These are phyloP conservation scores for Eucalyptus marginata DNA, from an alignment of 345 rosid genomes.

Conservation along the genomic window DNA sequence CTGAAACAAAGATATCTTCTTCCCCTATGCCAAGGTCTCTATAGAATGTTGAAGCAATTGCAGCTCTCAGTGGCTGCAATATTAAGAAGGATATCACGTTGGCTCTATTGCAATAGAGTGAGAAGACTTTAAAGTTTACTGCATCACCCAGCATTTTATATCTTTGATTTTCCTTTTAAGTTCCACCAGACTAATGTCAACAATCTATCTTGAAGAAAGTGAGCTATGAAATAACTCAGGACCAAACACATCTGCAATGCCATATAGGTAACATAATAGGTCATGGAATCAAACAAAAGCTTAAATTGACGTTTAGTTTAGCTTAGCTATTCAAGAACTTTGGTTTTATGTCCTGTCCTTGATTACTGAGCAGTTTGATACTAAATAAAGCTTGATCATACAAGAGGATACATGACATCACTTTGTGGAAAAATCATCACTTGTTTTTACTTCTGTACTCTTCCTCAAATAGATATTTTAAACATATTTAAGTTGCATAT, in stretches of 20 bases:
- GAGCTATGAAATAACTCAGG: neutral
- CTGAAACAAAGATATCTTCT: slow-evolving; percentile 88
- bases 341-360: neutral
- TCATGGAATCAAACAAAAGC: neutral
- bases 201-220: neutral
- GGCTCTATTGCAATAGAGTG: neutral
- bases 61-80: slow-evolving; percentile 72
- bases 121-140: neutral
- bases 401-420: neutral
- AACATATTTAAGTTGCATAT: neutral
- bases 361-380: neutral
- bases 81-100: neutral
- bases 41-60: slow-evolving; percentile 68
- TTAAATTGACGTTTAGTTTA: neutral
- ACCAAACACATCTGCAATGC: neutral
- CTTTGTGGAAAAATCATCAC: neutral
- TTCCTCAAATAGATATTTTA: neutral
- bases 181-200: neutral
- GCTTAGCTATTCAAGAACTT: neutral
- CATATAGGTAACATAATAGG: neutral
- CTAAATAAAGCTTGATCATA: neutral
- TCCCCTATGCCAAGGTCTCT: slow-evolving; percentile 69
- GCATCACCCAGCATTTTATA: neutral
- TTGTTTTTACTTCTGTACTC: neutral
- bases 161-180: neutral